A percentile compares a stretch with the other conserved stretches of the same genome.
Evolutionary conservation across 2,329 filamentous ascomycete species (phyloP).

Genomic region (Magnaporthales sp.): DNA sequence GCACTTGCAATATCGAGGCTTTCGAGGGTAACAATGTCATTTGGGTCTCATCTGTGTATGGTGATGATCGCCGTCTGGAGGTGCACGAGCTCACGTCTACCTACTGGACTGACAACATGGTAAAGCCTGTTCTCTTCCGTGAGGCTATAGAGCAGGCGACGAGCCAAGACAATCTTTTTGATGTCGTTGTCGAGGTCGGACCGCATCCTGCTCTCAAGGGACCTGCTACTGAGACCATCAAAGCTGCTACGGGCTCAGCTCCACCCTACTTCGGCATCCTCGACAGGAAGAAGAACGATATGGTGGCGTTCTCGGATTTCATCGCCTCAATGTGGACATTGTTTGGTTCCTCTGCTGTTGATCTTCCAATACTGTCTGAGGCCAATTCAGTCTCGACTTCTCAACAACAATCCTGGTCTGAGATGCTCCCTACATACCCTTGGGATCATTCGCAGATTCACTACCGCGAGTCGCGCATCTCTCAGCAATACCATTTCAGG

Average conservation of each 20-base stretch:
- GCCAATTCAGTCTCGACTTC: constrained; percentile 3
- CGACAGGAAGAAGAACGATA: constrained; percentile 19
- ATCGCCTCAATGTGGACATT: constrained; percentile 24
- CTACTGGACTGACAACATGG: constrained; percentile 39
- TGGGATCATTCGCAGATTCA: constrained; percentile 37
- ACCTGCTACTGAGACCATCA: constrained; percentile 25
- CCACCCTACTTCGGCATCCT: constrained; percentile 24
- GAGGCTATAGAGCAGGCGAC: constrained; percentile 24
- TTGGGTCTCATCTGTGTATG: constrained; percentile 33
- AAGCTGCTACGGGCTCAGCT: neutral
- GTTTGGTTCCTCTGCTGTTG: constrained; percentile 15
- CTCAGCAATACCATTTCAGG: constrained; percentile 15
- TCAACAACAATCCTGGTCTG: constrained; percentile 8
- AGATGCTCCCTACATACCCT: constrained; percentile 31
- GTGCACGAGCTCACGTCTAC: constrained; percentile 11
- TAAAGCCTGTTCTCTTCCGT: constrained; percentile 31
- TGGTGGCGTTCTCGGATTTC: constrained; percentile 21
- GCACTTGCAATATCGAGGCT: constrained; percentile 18
- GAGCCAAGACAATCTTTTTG: constrained; percentile 15
- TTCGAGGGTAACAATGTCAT: constrained; percentile 13
- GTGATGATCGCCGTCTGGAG: constrained; percentile 6
- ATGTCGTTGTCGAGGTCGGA: constrained; percentile 33
- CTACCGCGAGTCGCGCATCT: constrained; percentile 33
- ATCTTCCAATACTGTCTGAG: constrained; percentile 15
- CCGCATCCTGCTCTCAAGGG: constrained; percentile 35